These are phyloP conservation scores for Coffea eugenioides DNA, from an alignment of 257 asterid species.

Conservation along the genomic window DNA sequence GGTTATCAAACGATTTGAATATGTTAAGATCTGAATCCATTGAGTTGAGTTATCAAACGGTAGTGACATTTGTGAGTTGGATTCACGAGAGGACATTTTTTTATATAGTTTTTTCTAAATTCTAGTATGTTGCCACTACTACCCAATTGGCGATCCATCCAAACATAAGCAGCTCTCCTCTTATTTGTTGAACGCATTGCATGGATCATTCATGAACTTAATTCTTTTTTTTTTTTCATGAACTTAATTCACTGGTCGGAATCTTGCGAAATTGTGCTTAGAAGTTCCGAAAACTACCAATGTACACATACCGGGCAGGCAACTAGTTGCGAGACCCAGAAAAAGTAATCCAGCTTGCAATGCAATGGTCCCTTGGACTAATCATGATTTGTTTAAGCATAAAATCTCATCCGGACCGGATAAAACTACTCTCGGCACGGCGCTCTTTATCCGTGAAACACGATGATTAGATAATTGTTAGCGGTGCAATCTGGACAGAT, in stretches of 20 bases:
- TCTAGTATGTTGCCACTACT: too few relatives aligned
- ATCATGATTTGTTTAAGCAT: not conserved
- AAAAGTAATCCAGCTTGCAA: not conserved
- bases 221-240: too few relatives aligned
- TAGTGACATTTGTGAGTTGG: too few relatives aligned
- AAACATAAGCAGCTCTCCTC: not conserved
- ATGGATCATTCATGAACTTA: not conserved
- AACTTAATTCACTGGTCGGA: not conserved
- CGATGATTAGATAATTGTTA: not conserved
- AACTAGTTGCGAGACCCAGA: not conserved
- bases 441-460: conserved; percentile 1
- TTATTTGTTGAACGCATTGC: not conserved
- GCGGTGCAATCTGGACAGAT: not conserved
- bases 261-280: not conserved
- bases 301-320: not conserved
- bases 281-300: not conserved
- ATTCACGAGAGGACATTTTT: too few relatives aligned
- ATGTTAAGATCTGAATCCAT: too few relatives aligned
- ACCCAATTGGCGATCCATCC: not conserved
- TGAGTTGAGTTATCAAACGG: too few relatives aligned
- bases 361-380: not conserved
- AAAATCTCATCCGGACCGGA: conserved; percentile 3
- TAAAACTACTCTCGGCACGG: not conserved
- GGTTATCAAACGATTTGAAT: too few relatives aligned
- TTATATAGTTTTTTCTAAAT: too few relatives aligned